Percentiles rank a stretch among this genome's conserved stretches.
Conservation (phyloP, 495 filamentous ascomycete genomes). For the Bacidia gigantensis region DNA sequence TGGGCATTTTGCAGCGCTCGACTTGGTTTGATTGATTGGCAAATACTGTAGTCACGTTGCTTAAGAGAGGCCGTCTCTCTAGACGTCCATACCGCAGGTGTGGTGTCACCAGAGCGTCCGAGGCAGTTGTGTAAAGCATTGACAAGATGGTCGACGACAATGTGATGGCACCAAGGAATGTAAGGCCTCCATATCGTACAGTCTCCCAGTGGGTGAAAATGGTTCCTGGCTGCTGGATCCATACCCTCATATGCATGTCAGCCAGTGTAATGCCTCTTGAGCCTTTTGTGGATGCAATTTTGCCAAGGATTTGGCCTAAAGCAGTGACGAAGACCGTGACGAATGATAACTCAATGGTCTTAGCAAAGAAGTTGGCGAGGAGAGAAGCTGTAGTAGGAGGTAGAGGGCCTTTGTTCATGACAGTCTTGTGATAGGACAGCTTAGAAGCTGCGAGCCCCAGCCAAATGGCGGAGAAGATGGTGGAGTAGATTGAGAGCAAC, state of each 20-base stretch:
- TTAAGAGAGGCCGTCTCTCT: conserved; percentile 32
- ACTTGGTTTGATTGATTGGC: conserved; percentile 41
- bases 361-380: conserved; percentile 50
- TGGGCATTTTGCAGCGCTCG: conserved; percentile 44
- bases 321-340: conserved; percentile 65
- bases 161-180: conserved; percentile 43
- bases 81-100: conserved; percentile 41
- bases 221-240: conserved; percentile 50
- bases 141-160: conserved; percentile 46
- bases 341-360: conserved; percentile 62
- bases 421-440: conserved; percentile 42
- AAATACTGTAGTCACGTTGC: conserved; percentile 43
- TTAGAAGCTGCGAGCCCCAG: conserved; percentile 42
- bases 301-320: conserved; percentile 55
- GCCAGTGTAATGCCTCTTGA: conserved; percentile 53
- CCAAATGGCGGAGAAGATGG: conserved; percentile 50
- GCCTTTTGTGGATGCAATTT: conserved; percentile 42
- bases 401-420: conserved; percentile 36
- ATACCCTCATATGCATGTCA: conserved; percentile 51
- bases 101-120: conserved; percentile 57
- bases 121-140: conserved; percentile 61
- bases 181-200: conserved; percentile 44
- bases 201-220: conserved; percentile 53
- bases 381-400: conserved; percentile 43
- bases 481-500: conserved; percentile 51